phyloP scores from a whole-genome alignment of 2,329 filamentous ascomycete species.

The Colletotrichum cordylinicola region DNA sequence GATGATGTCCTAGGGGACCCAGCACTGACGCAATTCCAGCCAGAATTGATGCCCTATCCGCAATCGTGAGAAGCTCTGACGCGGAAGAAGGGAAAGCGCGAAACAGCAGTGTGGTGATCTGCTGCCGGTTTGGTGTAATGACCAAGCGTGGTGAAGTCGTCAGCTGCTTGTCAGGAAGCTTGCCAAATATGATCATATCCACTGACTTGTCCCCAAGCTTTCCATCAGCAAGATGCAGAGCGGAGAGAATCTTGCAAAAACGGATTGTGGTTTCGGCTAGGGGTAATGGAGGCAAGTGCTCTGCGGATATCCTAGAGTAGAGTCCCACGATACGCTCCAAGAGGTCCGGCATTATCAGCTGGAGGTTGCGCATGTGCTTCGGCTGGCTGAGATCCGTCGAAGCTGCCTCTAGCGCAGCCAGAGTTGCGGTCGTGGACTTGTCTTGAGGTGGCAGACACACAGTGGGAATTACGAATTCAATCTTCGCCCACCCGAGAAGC shows the following conservation, averaged over 20 bases:
- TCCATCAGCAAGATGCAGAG: slow-evolving; percentile 70
- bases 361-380: slow-evolving; percentile 59
- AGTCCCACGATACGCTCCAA: slow-evolving; percentile 76
- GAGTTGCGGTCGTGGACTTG: slow-evolving; percentile 34
- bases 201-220: slow-evolving; percentile 65
- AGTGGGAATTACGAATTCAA: slow-evolving; percentile 79
- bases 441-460: slow-evolving; percentile 60
- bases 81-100: slow-evolving; percentile 73
- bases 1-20: slow-evolving; percentile 76
- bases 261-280: slow-evolving; percentile 77
- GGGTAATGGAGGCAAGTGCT: slow-evolving; percentile 74
- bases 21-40: slow-evolving; percentile 89
- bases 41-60: slow-evolving; percentile 79
- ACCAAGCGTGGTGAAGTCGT: slow-evolving; percentile 61
- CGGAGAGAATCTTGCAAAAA: slow-evolving; percentile 72
- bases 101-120: slow-evolving; percentile 70
- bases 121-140: slow-evolving; percentile 62
- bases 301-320: slow-evolving; percentile 73
- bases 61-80: slow-evolving; percentile 71
- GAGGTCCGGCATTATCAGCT: slow-evolving; percentile 72
- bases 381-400: slow-evolving; percentile 50
- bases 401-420: slow-evolving; percentile 28
- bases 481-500: slow-evolving; percentile 81
- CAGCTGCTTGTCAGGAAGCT: slow-evolving; percentile 53
- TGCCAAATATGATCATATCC: slow-evolving; percentile 70